Conservation (phyloP, 305 asterid genomes). For the Rubia peregrina region DNA sequence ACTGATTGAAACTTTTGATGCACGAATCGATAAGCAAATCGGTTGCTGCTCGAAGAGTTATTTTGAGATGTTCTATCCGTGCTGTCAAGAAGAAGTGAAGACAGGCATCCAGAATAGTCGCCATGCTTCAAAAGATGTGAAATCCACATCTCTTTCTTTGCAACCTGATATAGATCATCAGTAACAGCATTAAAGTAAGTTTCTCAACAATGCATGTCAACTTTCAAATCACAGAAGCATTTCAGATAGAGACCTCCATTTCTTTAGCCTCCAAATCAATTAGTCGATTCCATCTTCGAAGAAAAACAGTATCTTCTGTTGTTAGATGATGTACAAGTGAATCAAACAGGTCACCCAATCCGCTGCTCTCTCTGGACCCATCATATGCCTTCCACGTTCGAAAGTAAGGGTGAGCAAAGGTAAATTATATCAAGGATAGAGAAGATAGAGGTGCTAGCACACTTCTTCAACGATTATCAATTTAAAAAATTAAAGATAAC, state of each 20-base stretch:
- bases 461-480: not conserved
- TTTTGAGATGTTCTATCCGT: conserved; percentile 37
- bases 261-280: conserved; percentile 87
- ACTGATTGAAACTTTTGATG: conserved; percentile 33
- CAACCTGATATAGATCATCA: conserved; percentile 38
- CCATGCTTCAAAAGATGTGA: conserved; percentile 46
- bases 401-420: conserved; percentile 9
- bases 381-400: conserved; percentile 61
- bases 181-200: conserved; percentile 13
- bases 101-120: conserved; percentile 33
- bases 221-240: conserved; percentile 16
- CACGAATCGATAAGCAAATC: conserved; percentile 60
- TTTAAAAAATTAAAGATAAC: not conserved
- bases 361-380: conserved; percentile 77
- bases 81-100: conserved; percentile 62
- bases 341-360: conserved; percentile 64
- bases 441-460: not conserved
- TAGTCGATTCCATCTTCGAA: conserved; percentile 82
- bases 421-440: not conserved
- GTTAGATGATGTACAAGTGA: conserved; percentile 81
- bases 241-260: conserved; percentile 51
- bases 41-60: conserved; percentile 34
- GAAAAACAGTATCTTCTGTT: conserved; percentile 50
- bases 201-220: conserved; percentile 16
- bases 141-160: conserved; percentile 57